These are phyloP conservation scores for Globisporangium nodosum DNA, from an alignment of 352 stramenopile species.

Conservation along the genomic window DNA sequence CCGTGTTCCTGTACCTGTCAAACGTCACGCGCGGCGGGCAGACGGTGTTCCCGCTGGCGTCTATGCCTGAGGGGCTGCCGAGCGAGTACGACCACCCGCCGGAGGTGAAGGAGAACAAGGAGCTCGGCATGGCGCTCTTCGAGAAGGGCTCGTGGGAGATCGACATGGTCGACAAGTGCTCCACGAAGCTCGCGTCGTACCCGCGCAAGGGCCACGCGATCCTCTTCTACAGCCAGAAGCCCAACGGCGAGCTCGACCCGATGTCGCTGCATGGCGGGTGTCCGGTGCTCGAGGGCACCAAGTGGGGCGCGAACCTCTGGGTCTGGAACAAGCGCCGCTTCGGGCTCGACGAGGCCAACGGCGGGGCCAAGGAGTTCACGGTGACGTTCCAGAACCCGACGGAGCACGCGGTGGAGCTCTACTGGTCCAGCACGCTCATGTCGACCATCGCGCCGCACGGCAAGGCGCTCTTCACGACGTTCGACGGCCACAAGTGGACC, in stretches of 20 bases:
- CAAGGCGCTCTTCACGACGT: conserved; percentile 55
- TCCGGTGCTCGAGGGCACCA: conserved; percentile 91
- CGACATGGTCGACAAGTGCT: conserved; percentile 76
- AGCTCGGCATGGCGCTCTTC: conserved; percentile 48
- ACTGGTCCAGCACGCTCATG: conserved; percentile 71
- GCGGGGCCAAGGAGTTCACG: conserved; percentile 29
- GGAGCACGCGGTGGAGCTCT: conserved; percentile 39
- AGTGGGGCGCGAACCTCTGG: conserved; percentile 97
- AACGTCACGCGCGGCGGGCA: conserved; percentile 75
- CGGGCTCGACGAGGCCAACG: conserved; percentile 34
- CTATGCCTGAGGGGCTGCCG: conserved; percentile 68
- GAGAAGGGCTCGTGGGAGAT: conserved; percentile 59
- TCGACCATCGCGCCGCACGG: conserved; percentile 41
- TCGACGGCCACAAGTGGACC: conserved; percentile 60
- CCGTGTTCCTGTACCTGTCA: conserved; percentile 80
- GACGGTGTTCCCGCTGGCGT: conserved; percentile 74
- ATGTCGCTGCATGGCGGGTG: conserved; percentile 91
- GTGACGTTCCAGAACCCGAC: conserved; percentile 73
- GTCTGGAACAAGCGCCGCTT: conserved; percentile 93
- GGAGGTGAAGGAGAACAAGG: conserved; percentile 36
- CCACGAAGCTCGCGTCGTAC: conserved; percentile 71
- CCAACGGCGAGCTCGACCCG: conserved; percentile 89
- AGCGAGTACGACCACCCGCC: conserved; percentile 45
- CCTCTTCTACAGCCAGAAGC: conserved; percentile 97
- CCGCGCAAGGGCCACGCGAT: conserved; percentile 89